phyloP scores from a whole-genome alignment of 768 basidiomycete genomes.

The Auriculariales sp. region DNA sequence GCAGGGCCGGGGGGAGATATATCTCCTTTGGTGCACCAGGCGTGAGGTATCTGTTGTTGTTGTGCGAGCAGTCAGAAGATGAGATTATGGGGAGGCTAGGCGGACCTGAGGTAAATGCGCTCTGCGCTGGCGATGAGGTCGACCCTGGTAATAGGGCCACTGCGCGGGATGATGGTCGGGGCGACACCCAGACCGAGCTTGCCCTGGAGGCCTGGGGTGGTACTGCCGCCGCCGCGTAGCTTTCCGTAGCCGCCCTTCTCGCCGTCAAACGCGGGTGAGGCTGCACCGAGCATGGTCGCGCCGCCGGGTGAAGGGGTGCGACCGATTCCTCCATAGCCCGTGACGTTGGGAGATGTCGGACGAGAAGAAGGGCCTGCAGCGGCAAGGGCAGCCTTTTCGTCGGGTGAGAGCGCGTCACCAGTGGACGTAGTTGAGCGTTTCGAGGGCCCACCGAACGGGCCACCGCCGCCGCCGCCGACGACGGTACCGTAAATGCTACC shows the following conservation, averaged over 20 bases:
- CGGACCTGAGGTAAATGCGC: conserved; percentile 87
- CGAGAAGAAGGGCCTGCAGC: no score
- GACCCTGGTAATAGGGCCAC: conserved; percentile 74
- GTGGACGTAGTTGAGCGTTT: conserved; percentile 78
- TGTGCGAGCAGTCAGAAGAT: no score
- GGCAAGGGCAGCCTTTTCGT: conserved; percentile 53
- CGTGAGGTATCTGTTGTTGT: conserved; percentile 33
- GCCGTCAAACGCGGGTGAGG: conserved; percentile 16
- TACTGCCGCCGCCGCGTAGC: conserved; percentile 1
- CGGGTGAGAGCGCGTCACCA: conserved; percentile 52
- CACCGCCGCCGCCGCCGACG: conserved; percentile 54
- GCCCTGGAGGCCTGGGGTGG: conserved; percentile 8
- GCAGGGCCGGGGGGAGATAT: conserved; percentile 85
- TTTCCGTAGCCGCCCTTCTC: conserved; percentile 3
- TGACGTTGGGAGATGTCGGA: conserved; percentile 8
- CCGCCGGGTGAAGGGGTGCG: conserved; percentile 50
- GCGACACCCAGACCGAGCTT: conserved; percentile 22
- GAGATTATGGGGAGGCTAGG: no score
- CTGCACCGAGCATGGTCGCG: conserved; percentile 20
- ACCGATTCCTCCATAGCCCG: no score
- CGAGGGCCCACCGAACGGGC: no score
- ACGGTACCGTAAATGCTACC: conserved; percentile 91
- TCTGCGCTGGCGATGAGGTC: conserved; percentile 90
- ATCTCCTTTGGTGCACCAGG: conserved; percentile 92
- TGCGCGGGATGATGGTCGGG: conserved; percentile 87